phyloP scores from a whole-genome alignment of 2,329 filamentous ascomycete species.

The Colletotrichum karsti region DNA sequence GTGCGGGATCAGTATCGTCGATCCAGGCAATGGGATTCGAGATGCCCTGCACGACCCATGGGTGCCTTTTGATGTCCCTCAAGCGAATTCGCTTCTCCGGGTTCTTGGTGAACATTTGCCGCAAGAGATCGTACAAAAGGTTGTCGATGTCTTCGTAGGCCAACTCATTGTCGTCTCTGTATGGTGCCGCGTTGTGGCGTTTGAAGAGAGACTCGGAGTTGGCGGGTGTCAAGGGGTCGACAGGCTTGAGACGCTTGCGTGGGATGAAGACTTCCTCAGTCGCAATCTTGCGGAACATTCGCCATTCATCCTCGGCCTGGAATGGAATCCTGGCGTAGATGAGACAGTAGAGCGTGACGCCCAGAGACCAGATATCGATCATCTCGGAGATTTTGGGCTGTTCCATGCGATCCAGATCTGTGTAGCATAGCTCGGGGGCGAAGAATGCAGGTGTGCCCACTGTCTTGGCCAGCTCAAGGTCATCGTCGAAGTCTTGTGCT shows the following conservation, averaged over 20 bases:
- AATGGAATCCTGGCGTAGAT: slow-evolving; percentile 95
- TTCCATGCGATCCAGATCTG: slow-evolving; percentile 70
- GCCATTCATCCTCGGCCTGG: slow-evolving; percentile 88
- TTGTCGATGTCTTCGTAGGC: slow-evolving; percentile 88
- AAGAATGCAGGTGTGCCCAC: slow-evolving; percentile 98
- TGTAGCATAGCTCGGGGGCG: slow-evolving; percentile 94
- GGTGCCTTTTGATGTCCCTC: slow-evolving; percentile 91
- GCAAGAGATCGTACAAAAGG: slow-evolving; percentile 80
- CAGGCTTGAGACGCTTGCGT: slow-evolving; percentile 79
- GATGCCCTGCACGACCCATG: slow-evolving; percentile 87
- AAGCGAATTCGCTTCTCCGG: slow-evolving; percentile 88
- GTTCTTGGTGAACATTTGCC: slow-evolving; percentile 86
- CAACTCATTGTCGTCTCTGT: slow-evolving; percentile 80
- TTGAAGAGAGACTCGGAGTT: slow-evolving; percentile 63
- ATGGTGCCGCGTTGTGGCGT: slow-evolving; percentile 69
- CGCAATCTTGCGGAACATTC: slow-evolving; percentile 90
- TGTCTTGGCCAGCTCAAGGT: slow-evolving; percentile 96
- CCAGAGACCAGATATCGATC: slow-evolving; percentile 97
- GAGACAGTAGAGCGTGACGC: slow-evolving; percentile 94
- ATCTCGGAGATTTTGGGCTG: slow-evolving; percentile 87
- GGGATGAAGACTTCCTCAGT: slow-evolving; percentile 94
- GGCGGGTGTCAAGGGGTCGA: slow-evolving; percentile 67
- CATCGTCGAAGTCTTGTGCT: slow-evolving; percentile 87
- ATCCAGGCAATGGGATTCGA: slow-evolving; percentile 82
- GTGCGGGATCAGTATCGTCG: slow-evolving; percentile 90